Conservation (phyloP, 306 rosid genomes). For the Neltuma alba region DNA sequence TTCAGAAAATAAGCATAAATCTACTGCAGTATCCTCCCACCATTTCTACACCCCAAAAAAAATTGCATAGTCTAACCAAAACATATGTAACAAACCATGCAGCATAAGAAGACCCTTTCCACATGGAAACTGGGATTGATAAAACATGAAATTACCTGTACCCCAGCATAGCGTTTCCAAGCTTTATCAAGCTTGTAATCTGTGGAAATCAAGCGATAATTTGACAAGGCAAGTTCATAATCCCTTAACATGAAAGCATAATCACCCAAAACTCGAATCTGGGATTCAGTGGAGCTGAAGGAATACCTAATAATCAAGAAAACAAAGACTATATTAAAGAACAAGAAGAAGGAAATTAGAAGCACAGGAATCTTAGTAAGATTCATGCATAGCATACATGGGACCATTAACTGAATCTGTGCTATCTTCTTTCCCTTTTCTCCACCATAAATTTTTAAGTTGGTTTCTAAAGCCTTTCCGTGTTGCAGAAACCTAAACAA, state of each 20-base stretch:
- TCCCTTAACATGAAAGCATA: conserved; percentile 97
- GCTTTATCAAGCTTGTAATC: conserved; percentile 99
- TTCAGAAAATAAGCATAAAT: neutral
- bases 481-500: conserved; percentile 81
- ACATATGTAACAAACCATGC: conserved; percentile 13
- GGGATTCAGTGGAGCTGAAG: conserved; percentile 91
- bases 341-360: conserved; percentile 18
- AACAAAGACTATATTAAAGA: conserved; percentile 46
- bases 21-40: conserved; percentile 23
- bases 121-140: conserved; percentile 9
- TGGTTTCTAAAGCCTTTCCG: conserved; percentile 96
- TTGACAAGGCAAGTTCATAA: conserved; percentile 96
- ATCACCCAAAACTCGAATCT: conserved; percentile 95
- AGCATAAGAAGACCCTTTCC: conserved; percentile 26
- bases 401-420: conserved; percentile 80
- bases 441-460: conserved; percentile 98
- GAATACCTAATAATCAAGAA: conserved; percentile 74
- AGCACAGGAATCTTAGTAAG: conserved; percentile 22
- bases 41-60: conserved; percentile 25
- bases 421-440: conserved; percentile 95
- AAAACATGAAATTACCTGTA: conserved; percentile 69
- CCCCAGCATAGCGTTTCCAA: conserved; percentile 97
- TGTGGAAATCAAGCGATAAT: conserved; percentile 92
- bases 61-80: conserved; percentile 18
- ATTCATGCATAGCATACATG: conserved; percentile 54